Evolutionary conservation across 1,284 basidiomycete genomes (phyloP), one percentile per base, ranked within the genome.

Genomic region (Cryptococcus sp.): DNA sequence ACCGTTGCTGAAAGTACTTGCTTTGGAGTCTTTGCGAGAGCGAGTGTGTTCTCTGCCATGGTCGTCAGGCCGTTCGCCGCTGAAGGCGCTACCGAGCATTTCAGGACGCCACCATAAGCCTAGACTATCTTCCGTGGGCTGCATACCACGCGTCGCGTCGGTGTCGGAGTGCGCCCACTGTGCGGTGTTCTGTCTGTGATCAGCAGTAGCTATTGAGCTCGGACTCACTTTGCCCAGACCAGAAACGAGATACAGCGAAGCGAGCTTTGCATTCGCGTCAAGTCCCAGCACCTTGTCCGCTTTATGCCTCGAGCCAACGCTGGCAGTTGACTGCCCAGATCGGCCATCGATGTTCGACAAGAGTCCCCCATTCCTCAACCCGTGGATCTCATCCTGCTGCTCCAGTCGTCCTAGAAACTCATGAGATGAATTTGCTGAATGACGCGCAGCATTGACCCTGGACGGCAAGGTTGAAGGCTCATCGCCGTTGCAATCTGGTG

Each of bases 81-180:
- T 89, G 64, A 93, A 87, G 48, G 90, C 92, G 73, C 87, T 91
- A 2, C 90, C 92, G 13, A 92, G 86, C 47, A 97, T 90, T 78
- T 97, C 94, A 47, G 94, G 91, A 54, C 93, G 83, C 93, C 93
- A 97, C 85, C 90, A 96, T 49, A 92, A 84, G 59, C 86, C 88
- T 47, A 97, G 90, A 42, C 93, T 93, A 66, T 90, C 88, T 51
- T 93, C 90, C 39, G 85, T 83, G 67, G 94, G 91, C 72, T 91
- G 86, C 42, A 94, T 83, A 56, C 92, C 90, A 57, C 87, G 79
- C 53, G 91, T 87, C 5, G 90, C 85, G 75, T 95, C 93, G 4
- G 88, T 87, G 77, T 97, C 93, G 0, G 92, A 89, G 44, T 94
- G 84, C 1, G 92, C 91, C 94, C 94, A 97, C n/a, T 73, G 64